Conservation (phyloP, 345 rosid species). For the Bretschneidera sinensis region DNA sequence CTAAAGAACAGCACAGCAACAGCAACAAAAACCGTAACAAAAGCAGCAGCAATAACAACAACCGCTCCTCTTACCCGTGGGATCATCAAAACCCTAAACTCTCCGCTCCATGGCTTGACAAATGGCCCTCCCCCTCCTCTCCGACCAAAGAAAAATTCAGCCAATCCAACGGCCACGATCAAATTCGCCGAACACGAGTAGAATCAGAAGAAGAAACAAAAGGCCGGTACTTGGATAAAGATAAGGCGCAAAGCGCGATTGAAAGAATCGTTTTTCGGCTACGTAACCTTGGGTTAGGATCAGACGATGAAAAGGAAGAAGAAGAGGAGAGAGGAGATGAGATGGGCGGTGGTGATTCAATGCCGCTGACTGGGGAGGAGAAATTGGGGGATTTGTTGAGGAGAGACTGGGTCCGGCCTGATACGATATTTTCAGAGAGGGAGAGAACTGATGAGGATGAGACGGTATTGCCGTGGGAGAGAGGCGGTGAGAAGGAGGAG, state of each 20-base stretch:
- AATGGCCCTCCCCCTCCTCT: constrained; percentile 28
- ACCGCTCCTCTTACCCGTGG: constrained; percentile 18
- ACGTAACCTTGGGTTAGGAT: constrained; percentile 70
- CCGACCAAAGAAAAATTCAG: constrained; percentile 13
- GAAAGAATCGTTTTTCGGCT: constrained; percentile 83
- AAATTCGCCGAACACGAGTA: constrained; percentile 22
- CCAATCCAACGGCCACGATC: constrained; percentile 16
- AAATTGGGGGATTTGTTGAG: constrained; percentile 67
- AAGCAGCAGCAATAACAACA: constrained; percentile 20
- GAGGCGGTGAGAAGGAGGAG: constrained; percentile 40
- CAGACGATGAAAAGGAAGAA: constrained; percentile 59
- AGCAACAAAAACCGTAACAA: neutral
- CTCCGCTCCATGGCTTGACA: constrained; percentile 52
- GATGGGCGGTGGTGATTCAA: constrained; percentile 7
- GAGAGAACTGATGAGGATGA: constrained; percentile 33
- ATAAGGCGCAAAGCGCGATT: constrained; percentile 61
- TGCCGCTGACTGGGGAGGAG: constrained; percentile 69
- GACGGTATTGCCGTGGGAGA: constrained; percentile 64
- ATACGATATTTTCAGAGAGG: constrained; percentile 45
- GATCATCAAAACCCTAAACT: constrained; percentile 25
- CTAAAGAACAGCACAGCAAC: constrained; percentile 26
- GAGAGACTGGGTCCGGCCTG: constrained; percentile 91
- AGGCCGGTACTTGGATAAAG: constrained; percentile 27
- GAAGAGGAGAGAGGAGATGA: constrained; percentile 29
- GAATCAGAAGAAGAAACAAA: constrained; percentile 19